Percentiles rank a stretch among this genome's conserved stretches.
Evolutionary conservation across 2,329 filamentous ascomycete species (phyloP).

Genomic region (Lecanicillium sp.): DNA sequence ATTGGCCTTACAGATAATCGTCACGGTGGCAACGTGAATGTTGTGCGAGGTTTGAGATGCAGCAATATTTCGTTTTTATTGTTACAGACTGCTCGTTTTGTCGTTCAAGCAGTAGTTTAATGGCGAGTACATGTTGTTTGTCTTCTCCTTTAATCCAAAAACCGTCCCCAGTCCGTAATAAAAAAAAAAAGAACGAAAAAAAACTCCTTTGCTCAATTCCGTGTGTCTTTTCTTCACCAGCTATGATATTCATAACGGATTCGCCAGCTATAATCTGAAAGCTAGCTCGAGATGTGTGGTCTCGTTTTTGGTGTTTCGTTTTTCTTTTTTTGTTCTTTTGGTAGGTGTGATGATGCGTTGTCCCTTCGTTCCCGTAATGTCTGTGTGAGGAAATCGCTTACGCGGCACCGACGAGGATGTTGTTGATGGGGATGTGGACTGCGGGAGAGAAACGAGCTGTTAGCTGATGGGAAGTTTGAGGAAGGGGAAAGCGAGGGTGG

Average conservation of each 20-base stretch:
- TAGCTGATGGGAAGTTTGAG: not conserved
- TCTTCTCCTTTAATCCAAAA: not conserved
- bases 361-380: too few relatives aligned
- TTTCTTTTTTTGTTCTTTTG: too few relatives aligned
- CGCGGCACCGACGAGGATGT: constrained; percentile 62
- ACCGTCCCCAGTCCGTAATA: not conserved
- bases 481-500: not conserved
- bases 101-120: constrained; percentile 6
- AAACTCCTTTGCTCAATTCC: not conserved
- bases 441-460: not conserved
- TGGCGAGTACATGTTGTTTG: not conserved
- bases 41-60: not conserved
- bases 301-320: not conserved
- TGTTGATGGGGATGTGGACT: constrained; percentile 67
- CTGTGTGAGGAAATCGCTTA: constrained; percentile 34
- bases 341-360: too few relatives aligned
- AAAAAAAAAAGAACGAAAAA: not conserved
- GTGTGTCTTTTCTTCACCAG: too few relatives aligned
- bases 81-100: constrained; percentile 8
- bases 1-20: not conserved
- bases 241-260: too few relatives aligned
- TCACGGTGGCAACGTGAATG: not conserved
- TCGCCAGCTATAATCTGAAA: too few relatives aligned
- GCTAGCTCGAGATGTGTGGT: not conserved
- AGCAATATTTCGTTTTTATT: constrained; percentile 4